A percentile compares a stretch with the other conserved stretches of the same genome.
These are phyloP conservation scores for Nemania bipapillata DNA, from an alignment of 2,329 filamentous ascomycete genomes.

Conservation along the genomic window DNA sequence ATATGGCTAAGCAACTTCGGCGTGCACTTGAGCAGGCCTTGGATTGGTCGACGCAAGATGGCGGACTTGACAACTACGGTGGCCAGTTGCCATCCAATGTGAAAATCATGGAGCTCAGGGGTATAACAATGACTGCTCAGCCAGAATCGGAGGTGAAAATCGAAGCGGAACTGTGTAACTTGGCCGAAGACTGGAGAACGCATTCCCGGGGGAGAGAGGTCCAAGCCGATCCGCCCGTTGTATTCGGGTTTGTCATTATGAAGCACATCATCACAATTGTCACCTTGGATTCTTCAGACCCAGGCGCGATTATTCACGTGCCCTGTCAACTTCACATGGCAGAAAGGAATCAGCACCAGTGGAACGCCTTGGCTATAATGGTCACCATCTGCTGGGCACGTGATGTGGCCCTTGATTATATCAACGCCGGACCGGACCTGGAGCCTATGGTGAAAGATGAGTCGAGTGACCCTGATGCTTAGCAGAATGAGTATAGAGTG, in stretches of 20 bases:
- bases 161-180: slow-evolving; percentile 38
- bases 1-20: slow-evolving; percentile 42
- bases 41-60: slow-evolving; percentile 48
- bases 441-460: slow-evolving; percentile 22
- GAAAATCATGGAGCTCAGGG: slow-evolving; percentile 40
- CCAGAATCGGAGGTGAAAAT: slow-evolving; percentile 40
- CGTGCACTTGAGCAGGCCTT: slow-evolving; percentile 41
- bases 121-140: slow-evolving; percentile 22
- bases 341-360: slow-evolving; percentile 49
- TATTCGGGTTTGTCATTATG: slow-evolving; percentile 50
- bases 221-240: slow-evolving; percentile 41
- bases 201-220: slow-evolving; percentile 8
- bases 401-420: slow-evolving; percentile 41
- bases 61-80: slow-evolving; percentile 38
- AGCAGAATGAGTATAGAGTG: slow-evolving; percentile 37
- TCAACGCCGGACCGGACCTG: slow-evolving; percentile 26
- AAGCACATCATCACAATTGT: slow-evolving; percentile 50
- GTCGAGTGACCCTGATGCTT: slow-evolving; percentile 46
- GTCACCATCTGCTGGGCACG: slow-evolving; percentile 52
- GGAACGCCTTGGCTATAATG: slow-evolving; percentile 51
- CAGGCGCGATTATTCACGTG: slow-evolving; percentile 43
- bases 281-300: slow-evolving; percentile 47
- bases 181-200: slow-evolving; percentile 43
- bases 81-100: slow-evolving; percentile 42
- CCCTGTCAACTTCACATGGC: slow-evolving; percentile 49